Evolutionary conservation across 257 asterid species (phyloP), one percentile per base, ranked within the genome.

Genomic region (Nicotiana benthamiana): DNA sequence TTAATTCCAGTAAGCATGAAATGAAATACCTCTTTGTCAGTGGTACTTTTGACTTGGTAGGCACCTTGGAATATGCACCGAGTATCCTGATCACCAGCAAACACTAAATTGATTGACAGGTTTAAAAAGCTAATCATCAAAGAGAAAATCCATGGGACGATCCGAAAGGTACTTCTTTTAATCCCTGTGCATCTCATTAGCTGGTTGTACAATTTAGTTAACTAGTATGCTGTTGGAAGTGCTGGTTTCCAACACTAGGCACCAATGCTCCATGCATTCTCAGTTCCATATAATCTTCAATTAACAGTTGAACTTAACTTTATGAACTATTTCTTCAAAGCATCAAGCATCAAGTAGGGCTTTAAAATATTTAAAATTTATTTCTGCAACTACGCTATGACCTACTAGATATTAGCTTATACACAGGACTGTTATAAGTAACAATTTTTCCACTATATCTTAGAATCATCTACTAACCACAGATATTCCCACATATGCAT

Each of bases 31-130:
- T 94, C 86, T 90, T 84, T 8, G 84, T 77, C 13, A 94, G 83
- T 80, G 93, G 85, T 59, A 85, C 90, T 83, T 87, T 90, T 56
- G 94, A 80, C 86, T 91, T 88, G 51, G 93, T 83, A 22, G 97
- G 92, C 83, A 91, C 97, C 92, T 90, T 89, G 77, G 94, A 85
- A 84, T 90, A 87, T 75, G 94, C 97, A 87, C 84, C 86, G 63
- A 92, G 91, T 84, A 94, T 89, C 94, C 98, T 94, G 86, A 48
- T n/a, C 64, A 78, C 20, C 72, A 80, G 83, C n/a, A 82, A 83
- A 85, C 15, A 48, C 78, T 24, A 24, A 72, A 72, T 72, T 72
- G 60, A 72, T 48, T 72, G 40, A 22, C 40, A 72, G 61, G 17
- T 13, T 62, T 15, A 46, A 46, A 72, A 46, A 72, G 78, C 13